Percentiles rank a stretch among this genome's conserved stretches.
phyloP scores from a whole-genome alignment of 441 rosid species.

The Manihot esculenta region DNA sequence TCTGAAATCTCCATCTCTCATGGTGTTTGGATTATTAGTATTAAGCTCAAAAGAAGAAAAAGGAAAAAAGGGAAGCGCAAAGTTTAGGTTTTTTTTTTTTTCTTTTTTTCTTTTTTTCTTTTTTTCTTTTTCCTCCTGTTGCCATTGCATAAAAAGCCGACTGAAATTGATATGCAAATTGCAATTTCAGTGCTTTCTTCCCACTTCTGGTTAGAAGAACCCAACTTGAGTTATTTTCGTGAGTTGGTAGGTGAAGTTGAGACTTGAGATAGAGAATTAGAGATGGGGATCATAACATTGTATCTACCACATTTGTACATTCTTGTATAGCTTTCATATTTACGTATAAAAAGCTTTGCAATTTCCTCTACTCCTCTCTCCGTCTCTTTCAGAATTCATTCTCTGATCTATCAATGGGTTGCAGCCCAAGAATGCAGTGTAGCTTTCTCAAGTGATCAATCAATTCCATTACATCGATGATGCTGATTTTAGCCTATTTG shows the following conservation, averaged over 20 bases:
- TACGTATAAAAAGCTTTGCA: not conserved
- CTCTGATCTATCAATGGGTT: too few relatives aligned
- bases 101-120: not conserved
- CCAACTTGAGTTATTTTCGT: constrained; percentile 31
- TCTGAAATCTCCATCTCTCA: not conserved
- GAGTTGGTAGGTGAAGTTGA: constrained; percentile 35
- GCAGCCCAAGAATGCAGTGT: too few relatives aligned
- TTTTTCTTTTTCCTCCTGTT: not conserved
- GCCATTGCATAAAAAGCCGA: constrained; percentile 18
- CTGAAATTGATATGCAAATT: constrained; percentile 18
- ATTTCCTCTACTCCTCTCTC: not conserved
- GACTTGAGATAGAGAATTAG: constrained; percentile 2
- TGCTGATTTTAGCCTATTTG: too few relatives aligned
- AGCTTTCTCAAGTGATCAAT: too few relatives aligned
- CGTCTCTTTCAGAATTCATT: too few relatives aligned
- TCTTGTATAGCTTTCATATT: constrained; percentile 30
- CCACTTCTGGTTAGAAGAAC: constrained; percentile 31
- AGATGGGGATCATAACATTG: constrained; percentile 19
- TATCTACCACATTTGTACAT: constrained; percentile 46
- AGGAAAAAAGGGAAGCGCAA: too few relatives aligned
- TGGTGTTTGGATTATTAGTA: constrained; percentile 2
- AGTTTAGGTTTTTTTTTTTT: not conserved
- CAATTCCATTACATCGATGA: too few relatives aligned
- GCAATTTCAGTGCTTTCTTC: constrained; percentile 26
- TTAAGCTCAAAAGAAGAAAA: not conserved